phyloP scores from a whole-genome alignment of 2,329 filamentous ascomycete species.

The Lasiodiplodia sp. region DNA sequence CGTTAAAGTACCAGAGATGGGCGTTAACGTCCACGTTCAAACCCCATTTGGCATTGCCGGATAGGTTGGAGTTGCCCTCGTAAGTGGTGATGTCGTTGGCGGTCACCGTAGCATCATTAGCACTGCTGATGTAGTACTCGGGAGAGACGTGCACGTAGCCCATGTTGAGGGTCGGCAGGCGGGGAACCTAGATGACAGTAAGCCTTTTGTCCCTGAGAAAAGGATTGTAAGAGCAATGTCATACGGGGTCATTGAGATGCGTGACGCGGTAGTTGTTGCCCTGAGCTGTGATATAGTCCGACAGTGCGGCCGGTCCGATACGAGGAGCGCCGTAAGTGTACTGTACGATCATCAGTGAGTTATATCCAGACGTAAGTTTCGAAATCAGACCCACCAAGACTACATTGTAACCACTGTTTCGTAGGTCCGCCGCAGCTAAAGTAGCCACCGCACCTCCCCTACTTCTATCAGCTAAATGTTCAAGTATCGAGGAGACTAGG shows the following conservation, averaged over 20 bases:
- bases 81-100: slow-evolving; percentile 37
- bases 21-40: slow-evolving; percentile 37
- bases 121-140: slow-evolving; percentile 64
- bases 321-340: slow-evolving; percentile 73
- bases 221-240: background rate
- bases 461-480: background rate
- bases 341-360: background rate
- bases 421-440: slow-evolving; percentile 65
- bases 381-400: slow-evolving; percentile 52
- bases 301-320: slow-evolving; percentile 68
- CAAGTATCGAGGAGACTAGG: background rate
- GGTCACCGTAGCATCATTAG: slow-evolving; percentile 36
- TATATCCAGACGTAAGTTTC: background rate
- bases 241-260: slow-evolving; percentile 70
- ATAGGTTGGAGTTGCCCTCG: slow-evolving; percentile 36
- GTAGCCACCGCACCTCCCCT: slow-evolving; percentile 68
- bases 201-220: background rate
- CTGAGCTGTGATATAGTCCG: slow-evolving; percentile 63
- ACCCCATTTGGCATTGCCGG: slow-evolving; percentile 42
- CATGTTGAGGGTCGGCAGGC: slow-evolving; percentile 39
- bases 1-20: slow-evolving; percentile 47
- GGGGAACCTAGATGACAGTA: background rate
- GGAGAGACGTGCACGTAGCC: slow-evolving; percentile 71
- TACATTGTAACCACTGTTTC: slow-evolving; percentile 54
- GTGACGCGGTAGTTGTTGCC: slow-evolving; percentile 69